Conservation (phyloP, 2,329 filamentous ascomycete species). For the Pseudogymnoascus sp. region DNA sequence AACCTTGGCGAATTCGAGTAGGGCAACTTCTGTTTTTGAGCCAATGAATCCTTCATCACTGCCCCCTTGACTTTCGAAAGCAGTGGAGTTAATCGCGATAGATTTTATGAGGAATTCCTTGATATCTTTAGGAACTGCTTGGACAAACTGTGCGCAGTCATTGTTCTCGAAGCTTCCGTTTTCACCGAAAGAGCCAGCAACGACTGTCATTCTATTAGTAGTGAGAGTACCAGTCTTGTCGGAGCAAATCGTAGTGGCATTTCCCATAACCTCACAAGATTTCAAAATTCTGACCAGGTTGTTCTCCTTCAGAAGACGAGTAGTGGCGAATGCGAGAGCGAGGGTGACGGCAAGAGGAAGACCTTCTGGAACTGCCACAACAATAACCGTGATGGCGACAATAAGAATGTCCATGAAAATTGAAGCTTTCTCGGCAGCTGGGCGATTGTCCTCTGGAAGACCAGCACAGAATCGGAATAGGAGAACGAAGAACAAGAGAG, state of each 20-base stretch:
- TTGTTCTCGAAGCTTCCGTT: slow-evolving; percentile 33
- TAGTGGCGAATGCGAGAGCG: slow-evolving; percentile 60
- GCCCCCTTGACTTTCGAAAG: slow-evolving; percentile 56
- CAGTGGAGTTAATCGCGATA: slow-evolving; percentile 33
- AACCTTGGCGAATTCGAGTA: slow-evolving; percentile 60
- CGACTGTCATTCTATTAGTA: slow-evolving; percentile 70
- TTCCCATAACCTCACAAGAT: slow-evolving; percentile 66
- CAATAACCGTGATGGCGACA: slow-evolving; percentile 57
- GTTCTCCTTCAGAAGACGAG: slow-evolving; percentile 61
- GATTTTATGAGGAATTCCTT: slow-evolving; percentile 49
- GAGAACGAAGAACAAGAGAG: slow-evolving; percentile 69
- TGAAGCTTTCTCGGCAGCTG: slow-evolving; percentile 51
- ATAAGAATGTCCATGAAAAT: slow-evolving; percentile 56
- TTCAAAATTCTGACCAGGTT: slow-evolving; percentile 59
- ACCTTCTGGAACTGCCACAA: slow-evolving; percentile 61
- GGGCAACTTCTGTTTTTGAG: slow-evolving; percentile 70
- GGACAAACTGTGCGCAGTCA: slow-evolving; percentile 40
- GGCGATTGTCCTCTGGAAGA: slow-evolving; percentile 42
- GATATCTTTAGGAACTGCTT: slow-evolving; percentile 12
- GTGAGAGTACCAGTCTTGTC: slow-evolving; percentile 32
- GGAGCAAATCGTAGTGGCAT: slow-evolving; percentile 39
- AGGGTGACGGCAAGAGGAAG: slow-evolving; percentile 61
- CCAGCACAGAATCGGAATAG: slow-evolving; percentile 69
- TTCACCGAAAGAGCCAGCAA: slow-evolving; percentile 58
- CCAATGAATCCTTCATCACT: slow-evolving; percentile 57